Evolutionary conservation across 2,329 filamentous ascomycete species (phyloP).

Genomic region (Lachnellula arida): DNA sequence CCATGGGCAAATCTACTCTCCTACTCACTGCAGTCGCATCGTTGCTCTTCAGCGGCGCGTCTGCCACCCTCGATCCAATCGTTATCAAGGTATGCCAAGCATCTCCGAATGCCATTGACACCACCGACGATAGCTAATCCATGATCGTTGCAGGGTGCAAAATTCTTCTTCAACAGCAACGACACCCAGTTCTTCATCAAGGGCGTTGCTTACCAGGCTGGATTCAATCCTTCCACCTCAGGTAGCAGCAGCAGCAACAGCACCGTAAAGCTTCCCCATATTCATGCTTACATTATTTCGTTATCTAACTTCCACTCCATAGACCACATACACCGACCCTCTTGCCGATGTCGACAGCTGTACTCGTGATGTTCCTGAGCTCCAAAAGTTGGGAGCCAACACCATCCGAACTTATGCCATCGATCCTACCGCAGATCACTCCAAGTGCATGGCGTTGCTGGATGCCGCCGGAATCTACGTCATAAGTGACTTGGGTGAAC

Average conservation of each 20-base stretch:
- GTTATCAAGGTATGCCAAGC: constrained; percentile 36
- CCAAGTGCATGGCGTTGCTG: constrained; percentile 76
- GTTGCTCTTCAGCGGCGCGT: constrained; percentile 41
- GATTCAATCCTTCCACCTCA: constrained; percentile 47
- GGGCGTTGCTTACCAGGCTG: constrained; percentile 92
- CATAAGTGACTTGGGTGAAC: constrained; percentile 82
- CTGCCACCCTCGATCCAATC: constrained; percentile 50
- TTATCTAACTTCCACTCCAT: constrained; percentile 27
- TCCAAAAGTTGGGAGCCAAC: constrained; percentile 78
- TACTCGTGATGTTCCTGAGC: constrained; percentile 77
- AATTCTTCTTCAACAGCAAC: constrained; percentile 41
- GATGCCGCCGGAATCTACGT: constrained; percentile 89
- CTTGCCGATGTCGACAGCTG: constrained; percentile 67
- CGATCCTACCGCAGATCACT: constrained; percentile 72
- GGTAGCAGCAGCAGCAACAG: constrained; percentile 22
- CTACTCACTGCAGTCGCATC: constrained; percentile 42
- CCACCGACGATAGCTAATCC: background rate
- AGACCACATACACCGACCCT: constrained; percentile 67
- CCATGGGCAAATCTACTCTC: constrained; percentile 9
- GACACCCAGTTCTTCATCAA: constrained; percentile 85
- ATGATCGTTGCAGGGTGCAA: constrained; percentile 21
- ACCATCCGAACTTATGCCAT: constrained; percentile 92
- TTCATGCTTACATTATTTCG: constrained; percentile 35
- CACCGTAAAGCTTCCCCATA: constrained; percentile 6
- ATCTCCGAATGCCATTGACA: background rate